phyloP scores from a whole-genome alignment of 1,139 yeast species.

The Candida pseudoviswanathii region DNA sequence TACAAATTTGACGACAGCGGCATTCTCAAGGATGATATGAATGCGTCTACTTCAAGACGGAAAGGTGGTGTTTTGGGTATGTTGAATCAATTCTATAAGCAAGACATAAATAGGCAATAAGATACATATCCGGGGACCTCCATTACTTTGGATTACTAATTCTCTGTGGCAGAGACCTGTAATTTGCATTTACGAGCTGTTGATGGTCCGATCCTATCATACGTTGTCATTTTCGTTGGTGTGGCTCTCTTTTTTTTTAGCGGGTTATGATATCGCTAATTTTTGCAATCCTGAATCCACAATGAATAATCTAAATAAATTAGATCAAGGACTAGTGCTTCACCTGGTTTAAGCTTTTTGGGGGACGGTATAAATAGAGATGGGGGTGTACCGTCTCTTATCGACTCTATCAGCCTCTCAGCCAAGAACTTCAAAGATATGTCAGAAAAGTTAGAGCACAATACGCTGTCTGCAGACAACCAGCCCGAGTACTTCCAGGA shows the following conservation, averaged over 20 bases:
- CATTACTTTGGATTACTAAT: not conserved
- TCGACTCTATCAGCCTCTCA: too few species aligned
- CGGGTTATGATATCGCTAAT: too few species aligned
- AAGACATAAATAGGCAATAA: conserved; percentile 34
- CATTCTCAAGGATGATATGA: conserved; percentile 20
- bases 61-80: conserved; percentile 74
- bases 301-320: not conserved
- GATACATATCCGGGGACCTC: not conserved
- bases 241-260: not conserved
- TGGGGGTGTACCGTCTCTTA: too few species aligned
- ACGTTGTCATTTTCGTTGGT: not conserved
- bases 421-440: not conserved
- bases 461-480: not conserved
- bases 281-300: not conserved
- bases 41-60: conserved; percentile 15
- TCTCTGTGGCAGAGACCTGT: too few species aligned
- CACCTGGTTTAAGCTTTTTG: not conserved
- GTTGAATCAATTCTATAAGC: conserved; percentile 79
- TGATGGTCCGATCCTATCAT: not conserved
- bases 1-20: conserved; percentile 36
- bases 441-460: not conserved
- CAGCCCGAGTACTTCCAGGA: not conserved
- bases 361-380: too few species aligned
- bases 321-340: not conserved
- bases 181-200: not conserved